Evolutionary conservation across 2,329 filamentous ascomycete genomes (phyloP).

Genomic region (Colletotrichum gigasporum): DNA sequence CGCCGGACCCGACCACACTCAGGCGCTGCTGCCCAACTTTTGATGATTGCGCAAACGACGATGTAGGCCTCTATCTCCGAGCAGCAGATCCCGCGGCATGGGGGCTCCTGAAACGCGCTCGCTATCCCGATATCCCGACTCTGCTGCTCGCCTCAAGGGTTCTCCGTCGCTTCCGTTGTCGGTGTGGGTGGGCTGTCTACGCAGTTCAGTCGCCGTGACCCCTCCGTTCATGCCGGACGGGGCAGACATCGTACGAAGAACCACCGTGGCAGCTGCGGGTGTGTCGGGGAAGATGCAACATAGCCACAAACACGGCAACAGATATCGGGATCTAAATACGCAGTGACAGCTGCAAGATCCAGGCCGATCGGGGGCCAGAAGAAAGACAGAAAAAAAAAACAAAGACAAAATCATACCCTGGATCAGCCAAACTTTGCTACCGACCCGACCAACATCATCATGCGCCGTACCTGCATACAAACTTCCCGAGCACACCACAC

Average conservation of each 20-base stretch:
- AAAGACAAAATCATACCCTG: too few species aligned
- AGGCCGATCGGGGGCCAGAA: too few species aligned
- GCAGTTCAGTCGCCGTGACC: neutral
- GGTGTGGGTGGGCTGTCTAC: neutral
- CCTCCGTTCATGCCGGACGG: neutral
- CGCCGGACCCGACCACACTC: neutral
- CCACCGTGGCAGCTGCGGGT: neutral
- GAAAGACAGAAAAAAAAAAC: too few species aligned
- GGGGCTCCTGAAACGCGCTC: neutral
- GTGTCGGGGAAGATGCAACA: too few species aligned
- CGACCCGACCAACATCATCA: neutral
- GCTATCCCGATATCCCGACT: neutral
- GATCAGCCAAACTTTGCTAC: neutral
- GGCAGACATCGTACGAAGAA: neutral
- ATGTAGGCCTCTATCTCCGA: neutral
- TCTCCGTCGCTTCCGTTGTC: neutral
- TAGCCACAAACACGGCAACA: too few species aligned
- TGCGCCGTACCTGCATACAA: conserved; percentile 28
- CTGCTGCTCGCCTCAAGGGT: neutral
- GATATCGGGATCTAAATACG: too few species aligned
- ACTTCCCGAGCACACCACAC: neutral
- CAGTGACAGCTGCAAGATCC: neutral
- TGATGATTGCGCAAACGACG: neutral
- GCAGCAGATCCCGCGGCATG: neutral
- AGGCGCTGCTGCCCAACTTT: too few species aligned